A percentile compares a stretch with the other conserved stretches of the same genome.
phyloP scores from a whole-genome alignment of 129 eudicot genomes.

The Escallonia herrerae region DNA sequence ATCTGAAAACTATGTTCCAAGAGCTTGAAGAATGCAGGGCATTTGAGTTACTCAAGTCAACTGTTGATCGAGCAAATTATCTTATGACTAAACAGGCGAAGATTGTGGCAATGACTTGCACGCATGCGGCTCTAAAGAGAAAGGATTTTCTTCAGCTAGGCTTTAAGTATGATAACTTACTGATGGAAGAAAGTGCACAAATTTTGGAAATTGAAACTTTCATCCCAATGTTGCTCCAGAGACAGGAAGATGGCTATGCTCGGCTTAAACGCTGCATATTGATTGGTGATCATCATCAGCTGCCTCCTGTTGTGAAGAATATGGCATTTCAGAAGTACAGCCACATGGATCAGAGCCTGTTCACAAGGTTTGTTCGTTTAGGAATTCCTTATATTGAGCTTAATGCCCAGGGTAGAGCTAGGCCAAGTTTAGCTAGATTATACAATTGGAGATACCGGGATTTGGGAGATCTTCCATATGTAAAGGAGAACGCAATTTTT shows the following conservation, averaged over 20 bases:
- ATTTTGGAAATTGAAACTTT: conserved; percentile 93
- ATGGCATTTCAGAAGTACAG: conserved; percentile 99
- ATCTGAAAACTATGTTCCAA: conserved; percentile 77
- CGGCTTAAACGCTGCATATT: conserved; percentile 92
- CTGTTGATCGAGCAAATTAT: conserved; percentile 89
- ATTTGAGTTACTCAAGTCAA: conserved; percentile 87
- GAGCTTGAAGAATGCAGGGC: conserved; percentile 99
- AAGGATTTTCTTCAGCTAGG: conserved; percentile 87
- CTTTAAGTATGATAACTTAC: conserved; percentile 81
- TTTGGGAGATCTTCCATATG: conserved; percentile 82
- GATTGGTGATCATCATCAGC: conserved; percentile 97
- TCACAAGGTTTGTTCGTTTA: conserved; percentile 87
- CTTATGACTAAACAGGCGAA: conserved; percentile 97
- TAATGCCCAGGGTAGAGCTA: conserved; percentile 96
- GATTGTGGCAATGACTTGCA: conserved; percentile 99
- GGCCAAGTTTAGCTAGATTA: conserved; percentile 91
- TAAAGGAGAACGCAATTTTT: conserved; percentile 57
- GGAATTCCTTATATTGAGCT: conserved; percentile 95
- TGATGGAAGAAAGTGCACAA: conserved; percentile 99
- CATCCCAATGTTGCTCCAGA: conserved; percentile 91
- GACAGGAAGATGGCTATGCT: conserved; percentile 97
- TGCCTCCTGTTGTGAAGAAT: conserved; percentile 98
- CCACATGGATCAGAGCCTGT: conserved; percentile 98
- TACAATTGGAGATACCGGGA: conserved; percentile 94
- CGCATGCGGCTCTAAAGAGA: conserved; percentile 95